Evolutionary conservation across 257 asterid genomes (phyloP).

Genomic region (Solanum raphanifolium): DNA sequence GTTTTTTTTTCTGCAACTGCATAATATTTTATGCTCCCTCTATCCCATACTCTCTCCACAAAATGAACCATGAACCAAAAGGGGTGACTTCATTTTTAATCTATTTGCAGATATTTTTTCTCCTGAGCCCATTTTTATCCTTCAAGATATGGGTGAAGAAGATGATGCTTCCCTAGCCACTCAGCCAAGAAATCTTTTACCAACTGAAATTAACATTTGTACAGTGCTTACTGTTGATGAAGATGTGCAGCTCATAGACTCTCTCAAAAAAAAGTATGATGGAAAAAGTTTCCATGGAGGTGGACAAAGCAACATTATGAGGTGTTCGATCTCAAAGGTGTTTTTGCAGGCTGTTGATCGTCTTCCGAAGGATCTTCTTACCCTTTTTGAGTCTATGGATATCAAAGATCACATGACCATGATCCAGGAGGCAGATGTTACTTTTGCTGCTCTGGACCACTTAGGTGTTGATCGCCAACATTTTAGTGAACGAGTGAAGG

Average conservation of each 20-base stretch:
- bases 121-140: constrained; percentile 4
- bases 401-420: constrained; percentile 29
- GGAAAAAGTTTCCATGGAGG: neutral
- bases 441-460: constrained; percentile 32
- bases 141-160: constrained; percentile 1
- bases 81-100: neutral
- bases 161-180: neutral
- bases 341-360: constrained; percentile 23
- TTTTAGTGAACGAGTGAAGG: constrained; percentile 15
- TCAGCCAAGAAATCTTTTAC: neutral
- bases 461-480: constrained; percentile 10
- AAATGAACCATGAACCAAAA: neutral
- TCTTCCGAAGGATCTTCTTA: constrained; percentile 24
- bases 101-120: constrained; percentile 19
- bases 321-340: constrained; percentile 20
- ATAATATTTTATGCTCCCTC: neutral
- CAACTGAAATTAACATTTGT: neutral
- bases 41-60: neutral
- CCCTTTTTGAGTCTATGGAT: constrained; percentile 21
- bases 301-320: constrained; percentile 8
- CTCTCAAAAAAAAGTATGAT: neutral
- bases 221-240: neutral
- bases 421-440: constrained; percentile 21
- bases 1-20: constrained; percentile 3
- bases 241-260: neutral